These are phyloP conservation scores for Nitzschia sp. DNA, from an alignment of 108 stramenopile genomes.

Conservation along the genomic window DNA sequence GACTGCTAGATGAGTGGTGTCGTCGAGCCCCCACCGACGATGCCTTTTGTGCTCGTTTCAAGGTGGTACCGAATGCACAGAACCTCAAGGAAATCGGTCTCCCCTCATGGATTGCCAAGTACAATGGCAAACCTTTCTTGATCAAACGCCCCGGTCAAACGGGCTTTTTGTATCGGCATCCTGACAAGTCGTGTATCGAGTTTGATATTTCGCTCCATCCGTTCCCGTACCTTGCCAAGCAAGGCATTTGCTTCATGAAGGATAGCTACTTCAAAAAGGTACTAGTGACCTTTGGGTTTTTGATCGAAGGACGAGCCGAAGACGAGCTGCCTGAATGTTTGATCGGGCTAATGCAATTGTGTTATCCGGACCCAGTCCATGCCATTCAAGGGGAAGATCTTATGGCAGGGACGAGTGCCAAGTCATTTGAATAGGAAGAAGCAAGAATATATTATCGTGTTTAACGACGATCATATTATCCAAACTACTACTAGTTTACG, in stretches of 20 bases:
- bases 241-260: constrained; percentile 79
- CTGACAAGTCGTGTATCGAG: constrained; percentile 71
- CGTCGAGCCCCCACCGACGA: constrained; percentile 69
- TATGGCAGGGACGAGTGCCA: constrained; percentile 54
- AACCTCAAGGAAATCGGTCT: constrained; percentile 78
- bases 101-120: constrained; percentile 80
- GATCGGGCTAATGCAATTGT: constrained; percentile 69
- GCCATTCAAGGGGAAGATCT: constrained; percentile 62
- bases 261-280: constrained; percentile 70
- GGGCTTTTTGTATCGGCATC: constrained; percentile 72
- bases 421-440: constrained; percentile 14
- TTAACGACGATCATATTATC: no score
- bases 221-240: constrained; percentile 82
- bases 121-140: constrained; percentile 81
- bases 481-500: no score
- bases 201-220: constrained; percentile 84
- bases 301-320: constrained; percentile 78
- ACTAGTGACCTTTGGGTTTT: constrained; percentile 71
- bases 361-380: constrained; percentile 66
- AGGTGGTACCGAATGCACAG: constrained; percentile 60
- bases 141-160: constrained; percentile 81
- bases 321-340: constrained; percentile 83
- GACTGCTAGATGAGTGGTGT: constrained; percentile 82
- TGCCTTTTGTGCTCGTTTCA: constrained; percentile 74
- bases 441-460: no score